Evolutionary conservation across 192 early-diverging fungal species (phyloP), one percentile per base, ranked within the genome.

Genomic region (Umbelopsis vinacea): DNA sequence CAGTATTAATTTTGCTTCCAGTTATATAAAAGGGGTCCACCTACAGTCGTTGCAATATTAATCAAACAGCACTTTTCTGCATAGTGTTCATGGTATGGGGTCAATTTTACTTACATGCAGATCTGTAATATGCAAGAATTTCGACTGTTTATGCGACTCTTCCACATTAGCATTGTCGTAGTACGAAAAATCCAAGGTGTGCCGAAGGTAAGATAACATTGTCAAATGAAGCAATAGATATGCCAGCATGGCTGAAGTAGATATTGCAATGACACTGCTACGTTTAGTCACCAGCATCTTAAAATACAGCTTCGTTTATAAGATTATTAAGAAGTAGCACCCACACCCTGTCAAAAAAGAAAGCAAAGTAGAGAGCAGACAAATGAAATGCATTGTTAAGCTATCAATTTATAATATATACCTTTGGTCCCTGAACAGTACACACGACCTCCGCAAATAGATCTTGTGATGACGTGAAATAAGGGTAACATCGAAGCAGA

Each of bases 121-220:
- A 60, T 92, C 89, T 4, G 88, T 91, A n/a, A 92, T 89, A 69
- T 92, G 91, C 46, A 92, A 52, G 68, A 88, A 92, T 17, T 33
- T 60, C 8, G 26, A 33, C 26, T 35, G 23, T 29, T 0, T 33
- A 35, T 15, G 55, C 6, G 55, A 5, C 5, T 15, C 33, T 4
- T 60, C 0, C 15, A 24, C 26, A 10, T 10, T 35, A 26, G 26
- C 40, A 43, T 43, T 43, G 40, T 43, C 5, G 6, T 43, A 4
- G 55, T 35, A 8, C 17, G 48, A 21, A 6, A 35, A 35, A 15
- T 35, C 33, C 29, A 14, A 15, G 0, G 24, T 15, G 17, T 35
- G 12, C 29, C 12, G 29, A 10, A 35, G 37, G 2, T 4, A 35
- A 6, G 55, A 2, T 2, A 17, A 26, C 8, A 60, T 9, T 8